Percentiles rank a stretch among this genome's conserved stretches.
Conservation (phyloP, 2,329 filamentous ascomycete genomes). For the Stemphylium beticola region DNA sequence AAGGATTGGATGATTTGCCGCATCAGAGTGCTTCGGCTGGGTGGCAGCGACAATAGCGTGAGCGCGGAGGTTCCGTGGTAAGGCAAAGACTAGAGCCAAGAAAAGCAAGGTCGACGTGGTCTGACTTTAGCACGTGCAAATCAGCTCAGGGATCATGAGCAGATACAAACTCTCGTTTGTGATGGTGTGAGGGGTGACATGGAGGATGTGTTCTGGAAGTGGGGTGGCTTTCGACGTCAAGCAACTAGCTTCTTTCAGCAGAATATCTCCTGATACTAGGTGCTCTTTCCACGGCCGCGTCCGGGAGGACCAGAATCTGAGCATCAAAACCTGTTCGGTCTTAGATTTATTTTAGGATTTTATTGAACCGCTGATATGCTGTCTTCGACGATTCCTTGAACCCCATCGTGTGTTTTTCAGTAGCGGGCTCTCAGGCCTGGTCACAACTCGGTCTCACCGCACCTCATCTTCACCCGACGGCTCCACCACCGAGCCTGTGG, state of each 20-base stretch:
- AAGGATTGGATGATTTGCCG: slow-evolving; percentile 30
- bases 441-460: slow-evolving; percentile 3
- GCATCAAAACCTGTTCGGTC: neutral
- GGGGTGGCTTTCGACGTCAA: slow-evolving; percentile 27
- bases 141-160: slow-evolving; percentile 17
- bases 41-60: slow-evolving; percentile 31
- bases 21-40: slow-evolving; percentile 43
- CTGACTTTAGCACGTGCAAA: slow-evolving; percentile 25
- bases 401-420: neutral
- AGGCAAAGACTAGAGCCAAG: slow-evolving; percentile 11
- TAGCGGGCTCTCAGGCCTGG: neutral
- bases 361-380: neutral
- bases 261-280: slow-evolving; percentile 33
- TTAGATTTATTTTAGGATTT: neutral
- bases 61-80: slow-evolving; percentile 11
- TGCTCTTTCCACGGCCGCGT: slow-evolving; percentile 9
- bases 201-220: slow-evolving; percentile 13
- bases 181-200: slow-evolving; percentile 35
- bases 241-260: slow-evolving; percentile 19
- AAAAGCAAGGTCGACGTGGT: slow-evolving; percentile 17
- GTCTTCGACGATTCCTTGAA: neutral
- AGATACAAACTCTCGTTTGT: slow-evolving; percentile 5
- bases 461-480: neutral
- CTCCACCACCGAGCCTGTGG: slow-evolving; percentile 5
- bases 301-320: neutral